Evolutionary conservation across 2,329 filamentous ascomycete genomes (phyloP).

Genomic region (Pseudogymnoascus sp.): DNA sequence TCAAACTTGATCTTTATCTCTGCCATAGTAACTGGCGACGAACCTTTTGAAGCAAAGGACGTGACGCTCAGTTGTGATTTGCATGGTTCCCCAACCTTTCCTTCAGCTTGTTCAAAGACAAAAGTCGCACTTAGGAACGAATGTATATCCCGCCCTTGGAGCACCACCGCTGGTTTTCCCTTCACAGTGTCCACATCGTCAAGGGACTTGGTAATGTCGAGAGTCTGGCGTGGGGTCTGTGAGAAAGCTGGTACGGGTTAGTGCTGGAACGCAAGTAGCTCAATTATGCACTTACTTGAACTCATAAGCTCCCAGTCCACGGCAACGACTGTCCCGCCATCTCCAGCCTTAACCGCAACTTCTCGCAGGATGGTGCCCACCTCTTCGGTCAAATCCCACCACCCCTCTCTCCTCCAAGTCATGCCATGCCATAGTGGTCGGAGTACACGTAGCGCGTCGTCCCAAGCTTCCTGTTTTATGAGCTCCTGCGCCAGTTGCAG

Average conservation of each 20-base stretch:
- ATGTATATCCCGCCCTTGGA: conserved; percentile 44
- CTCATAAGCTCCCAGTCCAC: conserved; percentile 60
- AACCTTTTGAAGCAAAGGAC: conserved; percentile 47
- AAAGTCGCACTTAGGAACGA: conserved; percentile 50
- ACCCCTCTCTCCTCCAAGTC: conserved; percentile 50
- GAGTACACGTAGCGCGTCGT: conserved; percentile 46
- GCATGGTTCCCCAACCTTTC: conserved; percentile 53
- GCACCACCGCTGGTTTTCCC: conserved; percentile 41
- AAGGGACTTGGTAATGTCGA: conserved; percentile 51
- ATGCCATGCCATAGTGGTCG: conserved; percentile 50
- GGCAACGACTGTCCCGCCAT: conserved; percentile 49
- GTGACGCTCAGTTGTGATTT: conserved; percentile 50
- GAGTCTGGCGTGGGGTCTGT: conserved; percentile 49
- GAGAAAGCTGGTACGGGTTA: conserved; percentile 41
- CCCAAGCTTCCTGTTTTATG: conserved; percentile 43
- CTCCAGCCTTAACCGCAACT: conserved; percentile 45
- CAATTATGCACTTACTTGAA: conserved; percentile 38
- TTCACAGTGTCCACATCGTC: conserved; percentile 38
- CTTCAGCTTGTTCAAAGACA: conserved; percentile 49
- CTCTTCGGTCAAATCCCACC: conserved; percentile 52
- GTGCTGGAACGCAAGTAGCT: background rate
- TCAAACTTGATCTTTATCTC: conserved; percentile 48
- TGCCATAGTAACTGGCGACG: conserved; percentile 44
- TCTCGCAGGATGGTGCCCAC: conserved; percentile 53
- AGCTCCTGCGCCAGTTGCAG: conserved; percentile 52